Base-by-base conservation (phyloP, 1,139 yeast genomes). In the Nakaseomyces sp. region DNA sequence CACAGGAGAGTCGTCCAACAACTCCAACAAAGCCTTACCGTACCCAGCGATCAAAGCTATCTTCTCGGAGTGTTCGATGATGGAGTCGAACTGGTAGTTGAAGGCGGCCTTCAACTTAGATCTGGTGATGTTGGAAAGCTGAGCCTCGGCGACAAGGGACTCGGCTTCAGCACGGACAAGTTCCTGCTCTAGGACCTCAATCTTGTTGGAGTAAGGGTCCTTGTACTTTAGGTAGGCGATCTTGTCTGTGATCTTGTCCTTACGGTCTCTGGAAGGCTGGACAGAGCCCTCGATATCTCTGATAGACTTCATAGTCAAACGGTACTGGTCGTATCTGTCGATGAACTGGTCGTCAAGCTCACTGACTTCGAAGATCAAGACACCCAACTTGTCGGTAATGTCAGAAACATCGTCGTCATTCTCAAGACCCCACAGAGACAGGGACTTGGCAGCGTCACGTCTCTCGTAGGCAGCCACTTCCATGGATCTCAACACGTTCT, bases 141-240 rank as follows among this genome's bases (percentile, higher is more conserved):
- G 98, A 45, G 97, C 97, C 74, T 91, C 98, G 49, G 98, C 98
- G 59, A 91, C 98, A 60, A 91, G 79, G 43, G 96, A 87, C 73
- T 91, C 97, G 55, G 97, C 97, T 74, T 91, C 98, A 43, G 97
- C 96, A 70, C 98, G 84, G 54, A 91, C 97, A 67, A 91, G 78
- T 72, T 91, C 97, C 73, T 91, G 97, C 75, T 91, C 98, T 66
- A 91, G 78, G 45, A 89, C 88, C 52, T 87, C 79, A 56, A 91
- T 86, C 76, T 87, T 89, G 69, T 95, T 96, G 46, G 96, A 86
- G 71, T 85, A 86, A 51, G 98, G 97, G 70, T 91, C 97, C 76
- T 89, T 91, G 77, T 91, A 91, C 74, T 91, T 91, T 71, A 91
- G 78, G 71, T 84, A 89, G 54, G 97, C 97, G 69, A 91, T 91